Evolutionary conservation across 176 grass and related monocot species (phyloP).

Genomic region (Triticum dicoccoides): DNA sequence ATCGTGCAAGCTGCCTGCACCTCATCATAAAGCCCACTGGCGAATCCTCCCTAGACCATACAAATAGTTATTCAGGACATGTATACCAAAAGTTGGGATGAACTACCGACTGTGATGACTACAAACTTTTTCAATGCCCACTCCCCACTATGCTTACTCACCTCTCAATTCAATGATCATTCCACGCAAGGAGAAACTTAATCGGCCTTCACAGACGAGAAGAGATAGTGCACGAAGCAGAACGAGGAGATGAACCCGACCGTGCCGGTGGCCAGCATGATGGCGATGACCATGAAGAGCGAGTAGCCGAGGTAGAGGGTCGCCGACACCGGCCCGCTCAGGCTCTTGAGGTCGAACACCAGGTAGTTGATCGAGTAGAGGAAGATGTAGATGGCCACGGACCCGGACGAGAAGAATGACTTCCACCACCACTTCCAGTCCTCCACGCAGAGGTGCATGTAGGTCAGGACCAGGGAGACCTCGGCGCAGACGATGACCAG

Average conservation of each 20-base stretch:
- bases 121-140: conserved; percentile 35
- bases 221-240: conserved; percentile 77
- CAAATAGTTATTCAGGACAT: conserved; percentile 41
- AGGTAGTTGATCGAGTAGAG: conserved; percentile 80
- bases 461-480: conserved; percentile 75
- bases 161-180: conserved; percentile 18
- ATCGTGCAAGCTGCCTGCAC: conserved; percentile 32
- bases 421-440: conserved; percentile 96
- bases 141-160: conserved; percentile 45
- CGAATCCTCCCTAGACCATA: conserved; percentile 40
- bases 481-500: conserved; percentile 71
- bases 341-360: conserved; percentile 72
- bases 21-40: conserved; percentile 29
- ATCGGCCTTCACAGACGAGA: conserved; percentile 77
- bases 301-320: conserved; percentile 88
- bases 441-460: conserved; percentile 81
- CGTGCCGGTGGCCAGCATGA: conserved; percentile 79
- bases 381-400: conserved; percentile 78
- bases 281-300: conserved; percentile 77
- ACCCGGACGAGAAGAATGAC: conserved; percentile 78
- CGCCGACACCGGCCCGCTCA: conserved; percentile 73
- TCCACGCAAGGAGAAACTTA: conserved; percentile 28
- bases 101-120: conserved; percentile 22
- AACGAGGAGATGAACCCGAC: conserved; percentile 81
- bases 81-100: conserved; percentile 49